phyloP scores from a whole-genome alignment of 768 basidiomycete genomes.

The Mrakia frigida region DNA sequence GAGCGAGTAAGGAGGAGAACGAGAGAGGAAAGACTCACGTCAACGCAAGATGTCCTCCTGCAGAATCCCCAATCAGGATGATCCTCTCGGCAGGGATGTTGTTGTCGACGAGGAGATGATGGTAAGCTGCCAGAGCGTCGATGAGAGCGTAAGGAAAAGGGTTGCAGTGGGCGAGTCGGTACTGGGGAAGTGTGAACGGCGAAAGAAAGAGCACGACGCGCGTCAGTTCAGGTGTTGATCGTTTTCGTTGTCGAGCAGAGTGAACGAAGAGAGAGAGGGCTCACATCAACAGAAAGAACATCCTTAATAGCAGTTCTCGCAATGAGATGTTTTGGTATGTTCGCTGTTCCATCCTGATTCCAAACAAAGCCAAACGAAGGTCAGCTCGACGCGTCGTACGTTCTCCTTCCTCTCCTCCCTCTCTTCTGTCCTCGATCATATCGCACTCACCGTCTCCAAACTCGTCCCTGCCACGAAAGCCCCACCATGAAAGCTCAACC shows the following conservation, averaged over 20 bases:
- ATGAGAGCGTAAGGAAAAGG: conserved; percentile 9
- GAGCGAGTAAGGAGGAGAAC: neutral
- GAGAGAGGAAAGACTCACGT: neutral
- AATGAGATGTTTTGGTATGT: conserved; percentile 7
- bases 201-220: neutral
- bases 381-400: too few relatives aligned
- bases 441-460: neutral
- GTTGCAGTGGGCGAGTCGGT: conserved; percentile 11
- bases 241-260: neutral
- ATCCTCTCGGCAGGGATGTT: neutral
- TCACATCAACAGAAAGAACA: conserved; percentile 8
- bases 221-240: neutral
- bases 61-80: conserved; percentile 10
- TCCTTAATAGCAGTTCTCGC: neutral
- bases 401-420: too few relatives aligned
- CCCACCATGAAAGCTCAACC: conserved; percentile 9
- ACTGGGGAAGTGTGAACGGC: neutral
- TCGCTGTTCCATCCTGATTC: conserved; percentile 8
- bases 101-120: conserved; percentile 9
- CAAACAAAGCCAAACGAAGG: neutral
- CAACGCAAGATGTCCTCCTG: conserved; percentile 12
- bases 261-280: neutral
- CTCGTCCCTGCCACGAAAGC: neutral
- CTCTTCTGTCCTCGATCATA: too few relatives aligned
- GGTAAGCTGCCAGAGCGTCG: conserved; percentile 12